Base-by-base conservation (phyloP, 2,329 filamentous ascomycete species). In the Sarocladium strictum region DNA sequence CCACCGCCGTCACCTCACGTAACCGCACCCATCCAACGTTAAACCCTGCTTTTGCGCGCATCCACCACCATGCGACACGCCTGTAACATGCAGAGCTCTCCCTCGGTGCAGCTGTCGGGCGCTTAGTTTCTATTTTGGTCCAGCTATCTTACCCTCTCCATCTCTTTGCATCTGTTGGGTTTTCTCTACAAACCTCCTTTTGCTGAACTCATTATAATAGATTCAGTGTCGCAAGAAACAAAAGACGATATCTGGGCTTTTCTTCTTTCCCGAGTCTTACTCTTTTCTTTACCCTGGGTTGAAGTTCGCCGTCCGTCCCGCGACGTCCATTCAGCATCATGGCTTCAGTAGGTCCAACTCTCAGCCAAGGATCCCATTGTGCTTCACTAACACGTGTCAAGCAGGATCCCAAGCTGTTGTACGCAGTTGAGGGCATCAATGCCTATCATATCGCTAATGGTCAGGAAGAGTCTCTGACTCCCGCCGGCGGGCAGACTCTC, bases 361-460 rank as follows among this genome's bases (percentile, higher is more conserved):
- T n/a, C 14, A 24, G 15, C 6, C 17, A 12, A 14, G 10, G 35
- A n/a, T 17, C 47, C 47, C 29, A 6, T 35, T 15, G 17, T 17
- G 27, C 35, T 12, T n/a, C 43, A 35, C 47, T 51, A 35, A 51
- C 27, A 51, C 47, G 17, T 21, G n/a, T 17, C 7, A 32, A 26
- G 3, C 27, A 80, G 77, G 83, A 86, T 60, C 83, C 83, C 38
- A 86, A 84, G 70, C 75, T 87, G 57, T 72, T 87, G 58, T 87
- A 86, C 68, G 81, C 83, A 63, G 80, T 97, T 67, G 84, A 86
- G 61, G 90, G 90, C 74, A 93, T 99, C 65, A 86, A 86, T 60
- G 94, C 93, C 60, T 96, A 90, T 74, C 90, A 97, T 67, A 84
- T 97, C 58, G 84, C 90, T 69, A 83, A 96, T 80, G 93, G 94